Percentiles rank a stretch among this genome's conserved stretches.
phyloP scores from a whole-genome alignment of 2,329 filamentous ascomycete species.

The Clarireedia homoeocarpa region DNA sequence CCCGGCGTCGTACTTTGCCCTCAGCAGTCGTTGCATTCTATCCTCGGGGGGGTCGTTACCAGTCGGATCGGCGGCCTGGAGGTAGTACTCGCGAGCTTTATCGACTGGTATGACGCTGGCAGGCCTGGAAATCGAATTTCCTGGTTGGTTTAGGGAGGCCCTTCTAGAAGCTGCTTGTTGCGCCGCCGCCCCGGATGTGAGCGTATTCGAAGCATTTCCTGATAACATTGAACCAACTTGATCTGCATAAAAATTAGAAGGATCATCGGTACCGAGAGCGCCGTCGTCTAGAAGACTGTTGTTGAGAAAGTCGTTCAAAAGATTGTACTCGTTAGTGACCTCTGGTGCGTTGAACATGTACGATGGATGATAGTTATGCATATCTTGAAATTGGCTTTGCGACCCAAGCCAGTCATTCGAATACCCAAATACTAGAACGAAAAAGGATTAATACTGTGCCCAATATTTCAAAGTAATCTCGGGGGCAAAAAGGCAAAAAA shows the following conservation, averaged over 20 bases:
- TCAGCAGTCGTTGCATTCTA: slow-evolving; percentile 88
- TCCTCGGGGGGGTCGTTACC: slow-evolving; percentile 83
- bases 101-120: slow-evolving; percentile 48
- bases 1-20: slow-evolving; percentile 93
- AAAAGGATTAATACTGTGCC: slow-evolving; percentile 20
- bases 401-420: slow-evolving; percentile 67
- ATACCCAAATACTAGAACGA: slow-evolving; percentile 70
- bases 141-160: slow-evolving; percentile 33
- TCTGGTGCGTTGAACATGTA: slow-evolving; percentile 95
- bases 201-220: slow-evolving; percentile 39
- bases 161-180: slow-evolving; percentile 26
- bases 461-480: slow-evolving; percentile 8
- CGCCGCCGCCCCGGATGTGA: slow-evolving; percentile 20
- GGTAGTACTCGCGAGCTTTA: slow-evolving; percentile 81
- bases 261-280: slow-evolving; percentile 61
- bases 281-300: slow-evolving; percentile 84
- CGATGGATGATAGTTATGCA: slow-evolving; percentile 87
- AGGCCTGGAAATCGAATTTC: slow-evolving; percentile 52
- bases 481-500: slow-evolving; percentile 21
- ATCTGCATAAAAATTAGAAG: slow-evolving; percentile 52
- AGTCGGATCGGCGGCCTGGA: slow-evolving; percentile 91
- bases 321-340: slow-evolving; percentile 91
- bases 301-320: slow-evolving; percentile 93
- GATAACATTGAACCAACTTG: slow-evolving; percentile 40
- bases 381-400: slow-evolving; percentile 84